Conservation (phyloP, 306 rosid species). For the Cicer cuneatum region DNA sequence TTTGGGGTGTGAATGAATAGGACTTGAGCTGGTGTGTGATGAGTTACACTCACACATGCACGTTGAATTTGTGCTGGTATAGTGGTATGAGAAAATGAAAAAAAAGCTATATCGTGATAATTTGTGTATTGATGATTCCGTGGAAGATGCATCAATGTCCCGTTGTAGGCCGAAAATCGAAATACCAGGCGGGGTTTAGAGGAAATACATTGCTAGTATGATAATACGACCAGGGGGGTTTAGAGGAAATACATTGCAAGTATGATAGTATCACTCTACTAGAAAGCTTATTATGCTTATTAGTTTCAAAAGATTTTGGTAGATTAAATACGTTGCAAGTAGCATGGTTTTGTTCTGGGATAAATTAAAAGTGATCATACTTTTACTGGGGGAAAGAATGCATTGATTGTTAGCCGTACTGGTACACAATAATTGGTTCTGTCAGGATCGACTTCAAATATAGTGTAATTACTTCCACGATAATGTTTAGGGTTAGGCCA, state of each 20-base stretch:
- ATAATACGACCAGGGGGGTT: neutral
- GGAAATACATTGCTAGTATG: neutral
- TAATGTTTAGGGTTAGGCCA: neutral
- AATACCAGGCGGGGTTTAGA: neutral
- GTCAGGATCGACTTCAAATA: slow-evolving; percentile 2
- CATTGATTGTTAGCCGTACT: slow-evolving; percentile 8
- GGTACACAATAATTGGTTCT: neutral
- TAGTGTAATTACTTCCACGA: neutral
- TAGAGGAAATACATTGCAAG: slow-evolving; percentile 2
- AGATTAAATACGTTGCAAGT: slow-evolving; percentile 12
- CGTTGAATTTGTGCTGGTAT: slow-evolving; percentile 9
- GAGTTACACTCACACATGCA: neutral
- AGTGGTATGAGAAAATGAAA: neutral
- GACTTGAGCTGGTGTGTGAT: slow-evolving; percentile 6
- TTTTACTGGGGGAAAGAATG: slow-evolving; percentile 1
- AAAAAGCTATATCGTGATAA: slow-evolving; percentile 12
- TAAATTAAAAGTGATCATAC: neutral
- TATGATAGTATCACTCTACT: neutral
- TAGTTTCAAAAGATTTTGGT: slow-evolving; percentile 16
- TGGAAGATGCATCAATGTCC: neutral
- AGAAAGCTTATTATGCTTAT: neutral
- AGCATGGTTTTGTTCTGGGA: neutral
- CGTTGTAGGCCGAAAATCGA: neutral
- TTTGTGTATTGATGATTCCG: slow-evolving; percentile 5
- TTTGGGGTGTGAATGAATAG: slow-evolving; percentile 15